phyloP scores from a whole-genome alignment of 352 stramenopile genomes.

The Globisporangium paroecandrum region DNA sequence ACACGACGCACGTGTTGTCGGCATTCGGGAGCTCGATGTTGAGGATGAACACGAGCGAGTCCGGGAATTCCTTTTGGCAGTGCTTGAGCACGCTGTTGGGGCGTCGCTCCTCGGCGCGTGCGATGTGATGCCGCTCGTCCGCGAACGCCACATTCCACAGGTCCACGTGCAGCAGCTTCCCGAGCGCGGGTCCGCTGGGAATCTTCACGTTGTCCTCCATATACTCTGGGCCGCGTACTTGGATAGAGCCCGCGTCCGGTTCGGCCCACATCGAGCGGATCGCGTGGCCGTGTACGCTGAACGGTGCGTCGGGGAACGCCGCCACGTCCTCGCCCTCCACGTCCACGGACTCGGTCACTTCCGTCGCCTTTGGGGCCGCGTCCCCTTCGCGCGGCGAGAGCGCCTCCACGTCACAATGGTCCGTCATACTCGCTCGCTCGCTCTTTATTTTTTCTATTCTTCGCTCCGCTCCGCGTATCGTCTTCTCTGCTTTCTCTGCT shows the following conservation, averaged over 20 bases:
- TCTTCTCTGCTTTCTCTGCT: not conserved
- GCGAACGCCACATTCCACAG: conserved; percentile 45
- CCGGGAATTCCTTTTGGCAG: conserved; percentile 37
- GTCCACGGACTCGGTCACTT: conserved; percentile 9
- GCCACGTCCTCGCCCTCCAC: conserved; percentile 19
- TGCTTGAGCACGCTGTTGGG: conserved; percentile 48
- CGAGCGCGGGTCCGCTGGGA: conserved; percentile 34
- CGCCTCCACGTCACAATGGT: conserved; percentile 22
- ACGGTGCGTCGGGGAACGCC: conserved; percentile 33
- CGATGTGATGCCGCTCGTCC: conserved; percentile 52
- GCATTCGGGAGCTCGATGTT: conserved; percentile 80
- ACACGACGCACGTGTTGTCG: conserved; percentile 67
- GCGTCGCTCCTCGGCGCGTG: conserved; percentile 39
- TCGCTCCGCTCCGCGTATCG: not conserved
- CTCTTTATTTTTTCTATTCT: not conserved
- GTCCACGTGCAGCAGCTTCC: conserved; percentile 64
- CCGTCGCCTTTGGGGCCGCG: conserved; percentile 4
- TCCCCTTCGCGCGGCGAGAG: conserved; percentile 16
- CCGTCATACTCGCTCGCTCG: conserved; percentile 12
- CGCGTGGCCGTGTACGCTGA: conserved; percentile 26
- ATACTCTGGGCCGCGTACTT: conserved; percentile 57
- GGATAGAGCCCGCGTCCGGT: conserved; percentile 41
- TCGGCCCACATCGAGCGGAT: conserved; percentile 64
- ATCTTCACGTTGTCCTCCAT: conserved; percentile 57
- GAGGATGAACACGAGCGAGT: conserved; percentile 81